Evolutionary conservation across 768 basidiomycete species (phyloP).

Genomic region (Termitomyces sp.): DNA sequence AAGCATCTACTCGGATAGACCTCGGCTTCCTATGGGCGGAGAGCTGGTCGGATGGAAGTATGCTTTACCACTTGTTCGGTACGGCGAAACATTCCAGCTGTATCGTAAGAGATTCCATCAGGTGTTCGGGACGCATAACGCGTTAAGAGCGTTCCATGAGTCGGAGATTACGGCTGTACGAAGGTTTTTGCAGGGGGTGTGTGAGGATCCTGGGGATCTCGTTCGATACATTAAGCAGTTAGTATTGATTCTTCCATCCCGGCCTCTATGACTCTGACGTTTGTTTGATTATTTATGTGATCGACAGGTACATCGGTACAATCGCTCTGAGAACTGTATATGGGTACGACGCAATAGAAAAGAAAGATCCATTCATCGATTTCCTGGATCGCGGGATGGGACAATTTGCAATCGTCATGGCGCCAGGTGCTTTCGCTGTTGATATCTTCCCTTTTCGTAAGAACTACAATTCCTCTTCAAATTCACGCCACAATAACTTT

Average conservation of each 20-base stretch:
- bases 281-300: too few relatives aligned
- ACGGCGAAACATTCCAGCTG: conserved; percentile 9
- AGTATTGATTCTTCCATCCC: neutral
- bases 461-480: neutral
- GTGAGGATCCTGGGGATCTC: conserved; percentile 6
- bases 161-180: neutral
- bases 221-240: neutral
- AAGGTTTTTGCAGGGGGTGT: neutral
- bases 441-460: conserved; percentile 20
- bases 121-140: neutral
- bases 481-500: neutral
- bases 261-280: too few relatives aligned
- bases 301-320: conserved; percentile 11
- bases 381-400: conserved; percentile 18
- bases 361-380: conserved; percentile 21
- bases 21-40: conserved; percentile 30
- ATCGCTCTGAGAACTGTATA: conserved; percentile 24
- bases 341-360: conserved; percentile 21
- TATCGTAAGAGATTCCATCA: conserved; percentile 10
- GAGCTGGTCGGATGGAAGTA: conserved; percentile 23
- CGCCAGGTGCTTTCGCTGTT: conserved; percentile 21
- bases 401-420: conserved; percentile 12
- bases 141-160: neutral
- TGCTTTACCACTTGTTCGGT: conserved; percentile 4
- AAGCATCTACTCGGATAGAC: conserved; percentile 53